phyloP scores from a whole-genome alignment of 768 basidiomycete species.

The Tricholoma hemisulphureum region DNA sequence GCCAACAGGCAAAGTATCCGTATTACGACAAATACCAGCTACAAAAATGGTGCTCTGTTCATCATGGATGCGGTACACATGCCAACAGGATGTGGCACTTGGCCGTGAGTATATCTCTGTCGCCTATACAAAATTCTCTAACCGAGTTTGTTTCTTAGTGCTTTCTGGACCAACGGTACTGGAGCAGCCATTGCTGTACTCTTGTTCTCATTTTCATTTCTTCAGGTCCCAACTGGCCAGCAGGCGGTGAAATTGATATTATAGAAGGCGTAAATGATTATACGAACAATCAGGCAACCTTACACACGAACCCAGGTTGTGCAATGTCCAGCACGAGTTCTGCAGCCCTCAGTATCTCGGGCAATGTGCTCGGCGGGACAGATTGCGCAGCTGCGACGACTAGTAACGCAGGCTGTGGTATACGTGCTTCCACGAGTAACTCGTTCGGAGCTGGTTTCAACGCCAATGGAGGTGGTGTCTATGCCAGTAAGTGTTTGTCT shows the following conservation, averaged over 20 bases:
- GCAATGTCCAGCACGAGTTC: conserved; percentile 49
- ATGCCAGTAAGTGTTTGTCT: conserved; percentile 65
- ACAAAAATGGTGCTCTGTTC: conserved; percentile 61
- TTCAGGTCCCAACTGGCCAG: conserved; percentile 61
- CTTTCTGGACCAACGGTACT: conserved; percentile 49
- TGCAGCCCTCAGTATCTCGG: conserved; percentile 53
- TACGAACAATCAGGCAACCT: conserved; percentile 77
- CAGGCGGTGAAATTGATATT: conserved; percentile 77
- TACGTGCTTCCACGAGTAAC: conserved; percentile 54
- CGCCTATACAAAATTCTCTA: neutral
- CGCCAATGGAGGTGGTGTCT: conserved; percentile 80
- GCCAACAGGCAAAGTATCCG: conserved; percentile 74
- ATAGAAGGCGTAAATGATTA: conserved; percentile 82
- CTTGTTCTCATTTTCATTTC: conserved; percentile 45
- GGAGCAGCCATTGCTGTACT: neutral
- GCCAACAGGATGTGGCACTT: conserved; percentile 86
- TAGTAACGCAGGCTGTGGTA: conserved; percentile 79
- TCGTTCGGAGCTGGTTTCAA: conserved; percentile 91
- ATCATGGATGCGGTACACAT: conserved; percentile 86
- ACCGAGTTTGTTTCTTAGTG: conserved; percentile 26
- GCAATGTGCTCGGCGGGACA: conserved; percentile 64
- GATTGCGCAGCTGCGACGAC: conserved; percentile 72
- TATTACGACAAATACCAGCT: conserved; percentile 61
- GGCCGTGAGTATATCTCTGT: conserved; percentile 53
- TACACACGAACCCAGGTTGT: conserved; percentile 78